Conservation (phyloP, 108 stramenopile species). For the Epithemia pelagica region DNA sequence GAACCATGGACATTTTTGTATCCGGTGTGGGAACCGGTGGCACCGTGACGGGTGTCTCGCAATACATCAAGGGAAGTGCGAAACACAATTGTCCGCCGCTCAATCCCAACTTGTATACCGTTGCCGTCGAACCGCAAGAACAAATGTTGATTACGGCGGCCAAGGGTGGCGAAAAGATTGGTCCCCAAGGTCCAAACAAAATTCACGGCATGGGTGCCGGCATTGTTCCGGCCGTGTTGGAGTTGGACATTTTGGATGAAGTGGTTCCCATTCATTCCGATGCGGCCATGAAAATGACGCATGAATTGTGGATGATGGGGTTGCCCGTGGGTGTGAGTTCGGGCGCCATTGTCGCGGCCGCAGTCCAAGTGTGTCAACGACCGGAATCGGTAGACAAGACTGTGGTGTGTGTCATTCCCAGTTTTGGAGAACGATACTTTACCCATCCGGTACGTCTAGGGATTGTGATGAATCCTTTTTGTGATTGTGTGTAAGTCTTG, state of each 20-base stretch:
- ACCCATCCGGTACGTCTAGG: slow-evolving; percentile 29
- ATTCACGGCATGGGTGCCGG: slow-evolving; percentile 72
- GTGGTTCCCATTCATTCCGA: slow-evolving; percentile 56
- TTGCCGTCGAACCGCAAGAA: slow-evolving; percentile 64
- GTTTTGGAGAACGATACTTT: slow-evolving; percentile 75
- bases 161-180: slow-evolving; percentile 38
- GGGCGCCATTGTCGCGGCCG: slow-evolving; percentile 62
- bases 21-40: slow-evolving; percentile 76
- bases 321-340: slow-evolving; percentile 54
- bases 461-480: no score
- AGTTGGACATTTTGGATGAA: slow-evolving; percentile 46
- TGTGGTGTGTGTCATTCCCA: slow-evolving; percentile 62
- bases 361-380: slow-evolving; percentile 42
- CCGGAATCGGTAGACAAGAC: slow-evolving; percentile 49
- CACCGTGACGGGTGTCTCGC: slow-evolving; percentile 60
- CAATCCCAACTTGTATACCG: slow-evolving; percentile 32
- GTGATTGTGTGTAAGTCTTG: no score
- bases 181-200: slow-evolving; percentile 63
- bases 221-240: slow-evolving; percentile 45
- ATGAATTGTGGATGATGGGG: slow-evolving; percentile 52
- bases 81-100: slow-evolving; percentile 31
- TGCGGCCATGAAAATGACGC: slow-evolving; percentile 37
- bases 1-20: slow-evolving; percentile 53
- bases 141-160: slow-evolving; percentile 48
- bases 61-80: slow-evolving; percentile 52